Conservation (phyloP, 768 basidiomycete species). For the Leccinum variicolor region DNA sequence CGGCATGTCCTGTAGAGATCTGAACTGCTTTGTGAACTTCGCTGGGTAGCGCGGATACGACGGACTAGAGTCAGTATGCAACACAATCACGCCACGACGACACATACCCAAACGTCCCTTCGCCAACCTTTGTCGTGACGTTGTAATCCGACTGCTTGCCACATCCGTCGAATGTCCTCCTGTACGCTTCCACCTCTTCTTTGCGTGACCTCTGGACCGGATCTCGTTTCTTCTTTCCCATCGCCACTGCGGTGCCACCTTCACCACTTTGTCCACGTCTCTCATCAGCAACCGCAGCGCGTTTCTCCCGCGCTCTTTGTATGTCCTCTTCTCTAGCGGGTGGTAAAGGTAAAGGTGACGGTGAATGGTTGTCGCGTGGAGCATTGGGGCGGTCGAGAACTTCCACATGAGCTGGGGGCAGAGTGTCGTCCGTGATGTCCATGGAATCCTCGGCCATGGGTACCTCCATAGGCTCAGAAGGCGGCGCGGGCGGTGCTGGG, state of each 20-base stretch:
- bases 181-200: slow-evolving; percentile 67
- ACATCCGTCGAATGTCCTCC: slow-evolving; percentile 64
- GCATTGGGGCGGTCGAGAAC: slow-evolving; percentile 47
- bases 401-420: slow-evolving; percentile 35
- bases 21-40: slow-evolving; percentile 90
- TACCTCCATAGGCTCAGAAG: slow-evolving; percentile 38
- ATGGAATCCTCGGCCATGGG: slow-evolving; percentile 1
- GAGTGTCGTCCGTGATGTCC: slow-evolving; percentile 26
- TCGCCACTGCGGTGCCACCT: not conserved
- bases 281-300: slow-evolving; percentile 11
- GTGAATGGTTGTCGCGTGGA: slow-evolving; percentile 46
- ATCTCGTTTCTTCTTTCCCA: slow-evolving; percentile 36
- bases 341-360: slow-evolving; percentile 35
- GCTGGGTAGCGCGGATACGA: slow-evolving; percentile 35
- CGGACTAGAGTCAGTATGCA: slow-evolving; percentile 7
- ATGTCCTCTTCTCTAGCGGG: slow-evolving; percentile 29
- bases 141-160: slow-evolving; percentile 75
- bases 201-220: slow-evolving; percentile 52
- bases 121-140: slow-evolving; percentile 83
- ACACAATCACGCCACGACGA: not conserved
- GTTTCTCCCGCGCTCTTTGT: slow-evolving; percentile 25
- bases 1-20: slow-evolving; percentile 51
- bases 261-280: slow-evolving; percentile 4
- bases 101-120: slow-evolving; percentile 93
- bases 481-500: slow-evolving; percentile 26